Percentiles rank a stretch among this genome's conserved stretches.
phyloP scores from a whole-genome alignment of 331 rosid genomes.

The Saraca asoca region DNA sequence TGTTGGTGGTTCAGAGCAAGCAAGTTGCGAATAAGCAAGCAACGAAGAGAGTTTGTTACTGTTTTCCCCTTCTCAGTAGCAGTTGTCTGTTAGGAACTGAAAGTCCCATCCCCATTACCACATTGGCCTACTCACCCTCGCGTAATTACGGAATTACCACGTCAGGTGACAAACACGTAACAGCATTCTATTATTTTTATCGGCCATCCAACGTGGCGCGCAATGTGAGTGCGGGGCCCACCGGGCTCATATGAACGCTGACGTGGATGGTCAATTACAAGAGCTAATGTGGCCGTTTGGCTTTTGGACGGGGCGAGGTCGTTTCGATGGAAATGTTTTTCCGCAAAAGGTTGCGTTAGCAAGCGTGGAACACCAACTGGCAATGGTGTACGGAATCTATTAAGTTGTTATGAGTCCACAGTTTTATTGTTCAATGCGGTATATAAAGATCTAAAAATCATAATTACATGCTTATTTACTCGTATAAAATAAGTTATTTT shows the following conservation, averaged over 20 bases:
- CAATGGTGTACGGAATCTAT: background rate
- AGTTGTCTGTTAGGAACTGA: slow-evolving; percentile 69
- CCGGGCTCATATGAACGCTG: slow-evolving; percentile 14
- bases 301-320: slow-evolving; percentile 23
- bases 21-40: slow-evolving; percentile 32
- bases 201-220: background rate
- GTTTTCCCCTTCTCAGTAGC: slow-evolving; percentile 40
- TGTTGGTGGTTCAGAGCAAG: slow-evolving; percentile 35
- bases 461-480: too few species aligned
- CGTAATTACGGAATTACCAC: slow-evolving; percentile 31
- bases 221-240: slow-evolving; percentile 14
- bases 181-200: slow-evolving; percentile 25
- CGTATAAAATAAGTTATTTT: too few species aligned
- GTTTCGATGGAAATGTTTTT: background rate
- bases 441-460: too few species aligned
- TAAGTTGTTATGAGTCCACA: too few species aligned
- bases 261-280: slow-evolving; percentile 18
- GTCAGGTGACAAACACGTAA: slow-evolving; percentile 31
- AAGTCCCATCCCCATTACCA: background rate
- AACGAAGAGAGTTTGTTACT: slow-evolving; percentile 42
- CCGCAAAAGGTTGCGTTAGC: background rate
- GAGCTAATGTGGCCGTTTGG: background rate
- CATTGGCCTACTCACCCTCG: slow-evolving; percentile 17
- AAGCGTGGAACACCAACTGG: slow-evolving; percentile 3
- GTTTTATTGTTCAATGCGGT: too few species aligned